Evolutionary conservation across 75 land plant genomes (phyloP).

Genomic region (Picea sitchensis): DNA sequence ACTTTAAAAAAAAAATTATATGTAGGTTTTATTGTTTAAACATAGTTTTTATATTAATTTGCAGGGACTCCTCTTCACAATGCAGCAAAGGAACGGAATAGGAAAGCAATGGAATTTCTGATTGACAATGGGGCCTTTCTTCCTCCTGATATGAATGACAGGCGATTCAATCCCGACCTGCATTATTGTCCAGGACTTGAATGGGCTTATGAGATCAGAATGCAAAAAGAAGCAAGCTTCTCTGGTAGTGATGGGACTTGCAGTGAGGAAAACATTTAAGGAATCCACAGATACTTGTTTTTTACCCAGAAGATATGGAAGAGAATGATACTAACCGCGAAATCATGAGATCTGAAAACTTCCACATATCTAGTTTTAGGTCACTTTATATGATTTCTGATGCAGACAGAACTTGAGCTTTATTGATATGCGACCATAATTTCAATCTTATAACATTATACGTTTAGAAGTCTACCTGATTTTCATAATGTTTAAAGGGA

Average conservation of each 20-base stretch:
- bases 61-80: constrained; percentile 97
- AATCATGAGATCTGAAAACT: too few relatives aligned
- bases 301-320: too few relatives aligned
- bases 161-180: constrained; percentile 93
- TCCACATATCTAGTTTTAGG: too few relatives aligned
- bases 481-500: too few relatives aligned
- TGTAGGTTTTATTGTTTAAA: too few relatives aligned
- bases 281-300: not conserved
- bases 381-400: too few relatives aligned
- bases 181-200: constrained; percentile 94
- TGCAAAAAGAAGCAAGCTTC: constrained; percentile 19
- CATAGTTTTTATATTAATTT: not conserved
- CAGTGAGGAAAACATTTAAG: constrained; percentile 15
- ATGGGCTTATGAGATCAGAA: constrained; percentile 81
- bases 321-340: too few relatives aligned
- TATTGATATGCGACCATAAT: too few relatives aligned
- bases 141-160: constrained; percentile 75
- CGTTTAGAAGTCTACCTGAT: too few relatives aligned
- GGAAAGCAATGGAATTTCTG: constrained; percentile 78
- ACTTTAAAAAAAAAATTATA: not conserved
- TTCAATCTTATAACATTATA: too few relatives aligned
- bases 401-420: too few relatives aligned
- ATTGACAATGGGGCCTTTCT: constrained; percentile 93
- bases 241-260: constrained; percentile 26
- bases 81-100: constrained; percentile 87